Evolutionary conservation across 2,329 filamentous ascomycete genomes (phyloP).

Genomic region (Clarireedia hainanense): DNA sequence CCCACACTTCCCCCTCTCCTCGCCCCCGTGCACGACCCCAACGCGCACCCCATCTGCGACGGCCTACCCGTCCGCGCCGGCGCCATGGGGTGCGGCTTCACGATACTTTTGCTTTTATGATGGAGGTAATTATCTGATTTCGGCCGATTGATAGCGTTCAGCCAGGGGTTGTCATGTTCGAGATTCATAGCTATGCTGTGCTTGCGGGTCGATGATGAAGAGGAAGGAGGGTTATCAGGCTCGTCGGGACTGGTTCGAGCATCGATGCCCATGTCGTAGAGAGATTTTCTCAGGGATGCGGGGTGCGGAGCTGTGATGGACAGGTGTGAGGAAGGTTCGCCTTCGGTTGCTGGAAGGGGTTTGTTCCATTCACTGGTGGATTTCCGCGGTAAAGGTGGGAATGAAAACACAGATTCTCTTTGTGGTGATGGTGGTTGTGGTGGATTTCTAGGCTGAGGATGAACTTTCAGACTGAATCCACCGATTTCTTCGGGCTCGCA

Average conservation of each 20-base stretch:
- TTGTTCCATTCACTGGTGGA: constrained; percentile 22
- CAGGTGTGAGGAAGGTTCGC: background rate
- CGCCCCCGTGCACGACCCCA: constrained; percentile 14
- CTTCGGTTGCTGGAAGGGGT: constrained; percentile 21
- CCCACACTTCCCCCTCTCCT: constrained; percentile 13
- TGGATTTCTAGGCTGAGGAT: background rate
- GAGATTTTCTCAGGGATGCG: background rate
- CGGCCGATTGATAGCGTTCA: background rate
- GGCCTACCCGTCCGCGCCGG: constrained; percentile 11
- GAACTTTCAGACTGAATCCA: no score
- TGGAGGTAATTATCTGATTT: background rate
- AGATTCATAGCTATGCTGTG: background rate
- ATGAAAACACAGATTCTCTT: constrained; percentile 19
- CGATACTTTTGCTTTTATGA: constrained; percentile 6
- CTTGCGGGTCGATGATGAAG: no score
- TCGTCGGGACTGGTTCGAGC: background rate
- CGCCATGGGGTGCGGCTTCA: constrained; percentile 16
- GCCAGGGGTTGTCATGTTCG: background rate
- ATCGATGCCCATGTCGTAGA: constrained; percentile 21
- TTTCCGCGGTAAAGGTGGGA: constrained; percentile 23
- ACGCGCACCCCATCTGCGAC: constrained; percentile 14
- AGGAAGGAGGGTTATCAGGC: no score
- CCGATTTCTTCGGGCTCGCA: constrained; percentile 2
- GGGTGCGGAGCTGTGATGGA: background rate
- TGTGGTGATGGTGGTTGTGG: constrained; percentile 8